Evolutionary conservation across 352 stramenopile species (phyloP), one percentile per base, ranked within the genome.

Genomic region (Poterioochromonas sp.): DNA sequence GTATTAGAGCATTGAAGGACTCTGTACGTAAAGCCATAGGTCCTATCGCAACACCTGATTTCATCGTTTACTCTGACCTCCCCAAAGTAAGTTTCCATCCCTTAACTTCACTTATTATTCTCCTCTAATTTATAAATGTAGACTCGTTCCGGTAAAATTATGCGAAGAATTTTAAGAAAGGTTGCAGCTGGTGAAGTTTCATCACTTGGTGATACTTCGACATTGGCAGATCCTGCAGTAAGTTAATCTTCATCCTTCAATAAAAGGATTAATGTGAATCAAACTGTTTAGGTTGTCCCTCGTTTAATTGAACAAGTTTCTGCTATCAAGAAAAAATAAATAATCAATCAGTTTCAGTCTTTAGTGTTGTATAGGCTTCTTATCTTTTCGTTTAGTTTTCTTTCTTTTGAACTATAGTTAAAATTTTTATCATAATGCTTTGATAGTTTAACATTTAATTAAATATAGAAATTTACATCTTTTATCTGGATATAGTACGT

Each of bases 131-230:
- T 76, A 0, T 26, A 20, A 95, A 95, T 39, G 8, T 39, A 97
- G 88, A 97, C 92, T 0, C 87, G 91, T 40, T 94, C 87, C 65
- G 92, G 90, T 73, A 96, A 99, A 87, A 98, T 99, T 82, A 98
- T 99, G 94, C 92, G 95, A 53, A 90, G 95, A 54, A 94, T 99
- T 80, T 87, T 99, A 51, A 91, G 96, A 70, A 98, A 99, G 86
- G 97, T 98, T 80, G 47, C 40, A 20, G 1, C 1, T 37, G 63
- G 63, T 22, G 63, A 99, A 82, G 87, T 92, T 62, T 91, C 94
- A 76, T 90, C 87, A 58, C 83, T 99, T 22, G 95, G 95, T 40
- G 95, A 99, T 83, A 93, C 90, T 29, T 96, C 89, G 77, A 99
- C 95, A 39, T 86, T 99, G 49, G 92, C 92, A 0, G 94, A 99